These are phyloP conservation scores for Leccinum angustisporum DNA, from an alignment of 1,284 basidiomycete species.

Conservation along the genomic window DNA sequence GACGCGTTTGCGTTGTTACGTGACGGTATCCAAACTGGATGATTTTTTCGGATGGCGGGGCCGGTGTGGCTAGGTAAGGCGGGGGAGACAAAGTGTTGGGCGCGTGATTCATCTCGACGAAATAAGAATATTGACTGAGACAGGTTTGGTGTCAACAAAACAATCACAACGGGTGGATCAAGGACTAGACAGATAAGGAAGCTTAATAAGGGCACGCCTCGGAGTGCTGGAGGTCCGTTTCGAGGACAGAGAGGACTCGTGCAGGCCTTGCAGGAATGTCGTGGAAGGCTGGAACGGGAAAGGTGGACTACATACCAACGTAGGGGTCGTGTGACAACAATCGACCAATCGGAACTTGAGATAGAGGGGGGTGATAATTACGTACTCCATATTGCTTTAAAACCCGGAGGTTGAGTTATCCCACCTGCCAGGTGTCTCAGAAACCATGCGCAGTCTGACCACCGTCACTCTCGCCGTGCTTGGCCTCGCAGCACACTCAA, in stretches of 20 bases:
- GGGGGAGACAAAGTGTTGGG: background rate
- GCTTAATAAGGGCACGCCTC: conserved; percentile 12
- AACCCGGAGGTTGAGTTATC: background rate
- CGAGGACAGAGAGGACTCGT: background rate
- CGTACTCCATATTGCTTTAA: conserved; percentile 21
- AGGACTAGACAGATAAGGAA: conserved; percentile 7
- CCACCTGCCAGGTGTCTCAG: background rate
- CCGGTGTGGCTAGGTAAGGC: background rate
- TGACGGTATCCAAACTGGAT: background rate
- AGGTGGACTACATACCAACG: background rate
- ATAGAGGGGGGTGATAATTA: conserved; percentile 12
- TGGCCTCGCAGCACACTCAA: conserved; percentile 36
- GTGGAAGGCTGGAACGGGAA: background rate
- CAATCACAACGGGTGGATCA: background rate
- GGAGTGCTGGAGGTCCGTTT: background rate
- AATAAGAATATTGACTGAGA: background rate
- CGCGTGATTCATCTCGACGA: background rate
- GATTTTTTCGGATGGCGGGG: background rate
- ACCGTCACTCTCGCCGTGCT: conserved; percentile 36
- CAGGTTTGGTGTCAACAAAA: background rate
- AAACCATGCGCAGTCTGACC: conserved; percentile 35
- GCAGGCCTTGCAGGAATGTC: background rate
- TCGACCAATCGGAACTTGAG: conserved; percentile 21
- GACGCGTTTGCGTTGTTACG: background rate
- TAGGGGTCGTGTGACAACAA: conserved; percentile 16